Evolutionary conservation across 129 eudicot genomes (phyloP).

Genomic region (Tagetes erecta): DNA sequence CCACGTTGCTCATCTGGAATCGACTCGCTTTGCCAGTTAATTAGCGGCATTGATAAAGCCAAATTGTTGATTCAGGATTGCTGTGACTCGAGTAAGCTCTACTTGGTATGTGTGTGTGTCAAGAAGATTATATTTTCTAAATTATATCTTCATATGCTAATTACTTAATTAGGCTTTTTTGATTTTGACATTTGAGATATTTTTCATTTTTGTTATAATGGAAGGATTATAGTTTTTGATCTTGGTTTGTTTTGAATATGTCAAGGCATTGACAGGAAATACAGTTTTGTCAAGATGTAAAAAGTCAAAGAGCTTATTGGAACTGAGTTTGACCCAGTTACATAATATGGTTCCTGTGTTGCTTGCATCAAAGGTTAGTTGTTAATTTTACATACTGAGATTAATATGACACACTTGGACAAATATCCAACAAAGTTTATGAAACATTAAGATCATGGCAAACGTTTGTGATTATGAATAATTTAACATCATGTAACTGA

Average conservation of each 20-base stretch:
- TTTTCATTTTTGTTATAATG: neutral
- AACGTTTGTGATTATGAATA: neutral
- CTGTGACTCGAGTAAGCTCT: conserved; percentile 74
- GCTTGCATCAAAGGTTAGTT: conserved; percentile 65
- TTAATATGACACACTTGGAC: neutral
- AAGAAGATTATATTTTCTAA: neutral
- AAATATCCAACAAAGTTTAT: conserved; percentile 6
- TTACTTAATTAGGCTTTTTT: neutral
- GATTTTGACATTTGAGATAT: neutral
- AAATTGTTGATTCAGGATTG: conserved; percentile 54
- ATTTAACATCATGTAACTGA: neutral
- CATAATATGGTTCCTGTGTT: conserved; percentile 69
- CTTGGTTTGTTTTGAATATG: conserved; percentile 23
- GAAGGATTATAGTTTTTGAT: conserved; percentile 9
- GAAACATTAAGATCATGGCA: conserved; percentile 5
- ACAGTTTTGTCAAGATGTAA: conserved; percentile 53
- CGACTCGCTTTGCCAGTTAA: conserved; percentile 56
- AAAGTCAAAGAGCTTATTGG: conserved; percentile 44
- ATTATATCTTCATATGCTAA: neutral
- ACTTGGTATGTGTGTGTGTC: conserved; percentile 53
- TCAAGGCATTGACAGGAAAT: conserved; percentile 77
- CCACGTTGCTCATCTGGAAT: conserved; percentile 76
- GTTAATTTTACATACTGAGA: conserved; percentile 4
- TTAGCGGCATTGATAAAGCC: conserved; percentile 46
- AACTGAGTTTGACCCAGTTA: conserved; percentile 53